phyloP scores from a whole-genome alignment of 345 rosid genomes.

The Limnanthes douglasii region DNA sequence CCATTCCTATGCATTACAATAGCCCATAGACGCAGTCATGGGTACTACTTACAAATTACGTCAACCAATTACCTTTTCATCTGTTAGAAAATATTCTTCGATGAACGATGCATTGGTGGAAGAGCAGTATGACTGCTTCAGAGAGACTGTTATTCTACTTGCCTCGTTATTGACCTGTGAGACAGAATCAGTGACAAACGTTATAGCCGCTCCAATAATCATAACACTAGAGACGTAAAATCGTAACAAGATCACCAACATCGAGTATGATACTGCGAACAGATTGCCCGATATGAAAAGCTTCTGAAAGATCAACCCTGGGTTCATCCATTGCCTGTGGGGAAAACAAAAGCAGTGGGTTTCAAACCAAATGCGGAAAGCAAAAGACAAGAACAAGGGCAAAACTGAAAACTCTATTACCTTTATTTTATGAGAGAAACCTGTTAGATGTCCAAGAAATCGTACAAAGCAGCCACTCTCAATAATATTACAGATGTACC shows the following conservation, averaged over 20 bases:
- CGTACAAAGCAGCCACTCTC: constrained; percentile 94
- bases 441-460: constrained; percentile 91
- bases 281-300: constrained; percentile 81
- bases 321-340: constrained; percentile 59
- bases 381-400: constrained; percentile 1
- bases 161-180: constrained; percentile 61
- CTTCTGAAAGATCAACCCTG: constrained; percentile 43
- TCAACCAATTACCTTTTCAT: constrained; percentile 61
- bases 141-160: constrained; percentile 56
- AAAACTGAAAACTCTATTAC: constrained; percentile 17
- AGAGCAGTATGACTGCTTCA: constrained; percentile 82
- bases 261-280: constrained; percentile 69
- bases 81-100: constrained; percentile 51
- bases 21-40: no score
- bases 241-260: constrained; percentile 49
- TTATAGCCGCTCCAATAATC: constrained; percentile 5
- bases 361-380: constrained; percentile 2
- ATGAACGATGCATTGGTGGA: constrained; percentile 74
- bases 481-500: constrained; percentile 78
- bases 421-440: constrained; percentile 83
- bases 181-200: constrained; percentile 3
- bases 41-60: no score
- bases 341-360: constrained; percentile 7
- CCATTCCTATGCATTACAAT: no score
- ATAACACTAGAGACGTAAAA: constrained; percentile 2